Conservation (phyloP, 2,329 filamentous ascomycete species). For the Fusarium pseudocircinatum region DNA sequence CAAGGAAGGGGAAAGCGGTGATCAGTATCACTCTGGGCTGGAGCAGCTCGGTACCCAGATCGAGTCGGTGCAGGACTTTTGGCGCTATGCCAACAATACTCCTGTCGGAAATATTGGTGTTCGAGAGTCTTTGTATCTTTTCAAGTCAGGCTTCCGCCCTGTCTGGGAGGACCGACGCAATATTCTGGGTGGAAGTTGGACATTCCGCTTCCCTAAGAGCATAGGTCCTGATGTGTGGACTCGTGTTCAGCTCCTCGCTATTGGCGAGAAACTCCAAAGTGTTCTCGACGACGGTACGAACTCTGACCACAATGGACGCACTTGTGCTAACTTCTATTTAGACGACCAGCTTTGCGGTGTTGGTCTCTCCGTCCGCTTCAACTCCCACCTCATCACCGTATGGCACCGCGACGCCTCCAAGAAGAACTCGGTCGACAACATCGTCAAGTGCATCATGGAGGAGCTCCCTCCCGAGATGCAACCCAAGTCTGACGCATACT, state of each 20-base stretch:
- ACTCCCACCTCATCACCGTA: constrained; percentile 85
- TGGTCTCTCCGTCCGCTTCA: constrained; percentile 87
- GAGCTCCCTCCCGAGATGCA: constrained; percentile 77
- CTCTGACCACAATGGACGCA: neutral
- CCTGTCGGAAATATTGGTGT: constrained; percentile 79
- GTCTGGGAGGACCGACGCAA: constrained; percentile 91
- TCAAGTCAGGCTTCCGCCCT: constrained; percentile 80
- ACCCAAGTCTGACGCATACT: constrained; percentile 77
- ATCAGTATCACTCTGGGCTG: constrained; percentile 63
- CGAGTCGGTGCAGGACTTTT: constrained; percentile 86
- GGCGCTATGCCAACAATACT: constrained; percentile 84
- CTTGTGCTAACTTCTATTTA: constrained; percentile 47
- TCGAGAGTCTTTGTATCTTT: constrained; percentile 81
- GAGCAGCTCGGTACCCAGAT: constrained; percentile 73
- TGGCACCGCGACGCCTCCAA: constrained; percentile 93
- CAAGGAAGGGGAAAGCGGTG: constrained; percentile 49
- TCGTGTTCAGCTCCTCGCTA: constrained; percentile 81
- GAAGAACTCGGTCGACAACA: constrained; percentile 77
- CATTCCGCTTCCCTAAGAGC: constrained; percentile 86
- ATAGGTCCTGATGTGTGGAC: constrained; percentile 81
- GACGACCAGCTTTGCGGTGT: constrained; percentile 91
- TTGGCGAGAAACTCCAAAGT: constrained; percentile 82
- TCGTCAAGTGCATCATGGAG: constrained; percentile 77
- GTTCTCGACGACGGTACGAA: constrained; percentile 74
- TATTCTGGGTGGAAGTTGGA: constrained; percentile 87